Percentiles rank a stretch among this genome's conserved stretches.
phyloP scores from a whole-genome alignment of 164 flowering plant genomes.

The Umbilicus rupestris region DNA sequence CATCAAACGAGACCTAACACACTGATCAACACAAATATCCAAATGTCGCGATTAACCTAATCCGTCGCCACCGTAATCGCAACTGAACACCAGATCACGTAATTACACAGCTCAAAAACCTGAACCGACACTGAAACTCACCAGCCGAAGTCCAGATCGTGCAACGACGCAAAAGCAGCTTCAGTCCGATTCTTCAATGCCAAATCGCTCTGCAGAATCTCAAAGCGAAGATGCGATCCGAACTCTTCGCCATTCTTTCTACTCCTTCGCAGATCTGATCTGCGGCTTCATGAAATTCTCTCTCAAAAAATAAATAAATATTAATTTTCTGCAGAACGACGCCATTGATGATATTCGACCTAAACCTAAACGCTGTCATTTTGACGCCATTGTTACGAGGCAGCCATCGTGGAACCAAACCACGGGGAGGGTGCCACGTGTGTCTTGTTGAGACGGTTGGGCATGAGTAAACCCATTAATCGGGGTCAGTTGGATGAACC shows the following conservation, averaged over 20 bases:
- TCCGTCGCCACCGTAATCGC: neutral
- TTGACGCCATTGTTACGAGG: neutral
- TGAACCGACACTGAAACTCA: neutral
- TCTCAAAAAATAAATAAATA: neutral
- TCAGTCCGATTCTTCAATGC: neutral
- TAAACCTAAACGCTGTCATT: neutral
- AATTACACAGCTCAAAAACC: neutral
- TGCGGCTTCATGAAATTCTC: neutral
- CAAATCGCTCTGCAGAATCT: neutral
- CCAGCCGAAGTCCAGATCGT: neutral
- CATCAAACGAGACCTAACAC: no score
- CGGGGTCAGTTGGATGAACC: neutral
- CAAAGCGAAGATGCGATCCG: neutral
- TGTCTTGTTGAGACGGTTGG: neutral
- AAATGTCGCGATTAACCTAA: no score
- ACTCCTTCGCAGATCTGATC: slow-evolving; percentile 2
- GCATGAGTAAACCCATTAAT: neutral
- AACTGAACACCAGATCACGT: neutral
- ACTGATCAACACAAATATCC: no score
- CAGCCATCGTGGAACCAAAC: neutral
- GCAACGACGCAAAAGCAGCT: neutral
- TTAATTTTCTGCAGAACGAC: no score
- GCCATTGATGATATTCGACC: no score
- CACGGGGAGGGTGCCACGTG: neutral
- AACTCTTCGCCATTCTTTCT: neutral